Percentiles rank a stretch among this genome's conserved stretches.
These are phyloP conservation scores for Stemphylium vesicarium DNA, from an alignment of 2,329 filamentous ascomycete species.

Conservation along the genomic window DNA sequence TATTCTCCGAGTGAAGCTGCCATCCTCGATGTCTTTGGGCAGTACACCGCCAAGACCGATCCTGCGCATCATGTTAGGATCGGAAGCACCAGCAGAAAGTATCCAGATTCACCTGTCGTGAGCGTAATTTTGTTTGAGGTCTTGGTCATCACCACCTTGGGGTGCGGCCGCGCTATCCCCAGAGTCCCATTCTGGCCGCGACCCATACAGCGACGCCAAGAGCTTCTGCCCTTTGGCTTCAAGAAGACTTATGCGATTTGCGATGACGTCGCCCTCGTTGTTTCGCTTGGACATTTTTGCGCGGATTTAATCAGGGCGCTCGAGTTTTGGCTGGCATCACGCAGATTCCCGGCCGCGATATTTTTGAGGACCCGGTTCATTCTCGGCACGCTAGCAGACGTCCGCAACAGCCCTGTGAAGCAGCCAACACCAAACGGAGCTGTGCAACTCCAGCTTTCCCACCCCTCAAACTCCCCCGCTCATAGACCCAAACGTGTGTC, in stretches of 20 bases:
- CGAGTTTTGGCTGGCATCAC: constrained; percentile 17
- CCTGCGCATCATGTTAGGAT: constrained; percentile 25
- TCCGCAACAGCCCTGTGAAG: constrained; percentile 38
- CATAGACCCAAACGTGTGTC: constrained; percentile 31
- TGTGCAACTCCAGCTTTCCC: constrained; percentile 28
- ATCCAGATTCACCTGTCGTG: constrained; percentile 58
- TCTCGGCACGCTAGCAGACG: constrained; percentile 40
- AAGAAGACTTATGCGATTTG: constrained; percentile 61
- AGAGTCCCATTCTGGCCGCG: constrained; percentile 48
- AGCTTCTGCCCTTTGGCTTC: constrained; percentile 61
- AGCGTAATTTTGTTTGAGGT: constrained; percentile 61
- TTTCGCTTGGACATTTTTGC: constrained; percentile 43
- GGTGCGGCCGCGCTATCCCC: constrained; percentile 46
- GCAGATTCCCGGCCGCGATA: constrained; percentile 34
- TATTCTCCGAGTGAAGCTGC: constrained; percentile 44
- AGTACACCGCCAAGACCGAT: constrained; percentile 48
- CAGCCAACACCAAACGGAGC: constrained; percentile 25
- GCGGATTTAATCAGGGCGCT: constrained; percentile 11
- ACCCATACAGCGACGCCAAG: constrained; percentile 63
- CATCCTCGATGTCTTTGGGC: constrained; percentile 47
- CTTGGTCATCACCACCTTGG: constrained; percentile 57
- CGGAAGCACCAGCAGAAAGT: neutral
- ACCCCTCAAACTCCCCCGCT: constrained; percentile 28
- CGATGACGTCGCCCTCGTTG: constrained; percentile 60
- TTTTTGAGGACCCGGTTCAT: constrained; percentile 39